A percentile compares a stretch with the other conserved stretches of the same genome.
Conservation (phyloP, 163 green algal species). For the Scenedesmus sp. region DNA sequence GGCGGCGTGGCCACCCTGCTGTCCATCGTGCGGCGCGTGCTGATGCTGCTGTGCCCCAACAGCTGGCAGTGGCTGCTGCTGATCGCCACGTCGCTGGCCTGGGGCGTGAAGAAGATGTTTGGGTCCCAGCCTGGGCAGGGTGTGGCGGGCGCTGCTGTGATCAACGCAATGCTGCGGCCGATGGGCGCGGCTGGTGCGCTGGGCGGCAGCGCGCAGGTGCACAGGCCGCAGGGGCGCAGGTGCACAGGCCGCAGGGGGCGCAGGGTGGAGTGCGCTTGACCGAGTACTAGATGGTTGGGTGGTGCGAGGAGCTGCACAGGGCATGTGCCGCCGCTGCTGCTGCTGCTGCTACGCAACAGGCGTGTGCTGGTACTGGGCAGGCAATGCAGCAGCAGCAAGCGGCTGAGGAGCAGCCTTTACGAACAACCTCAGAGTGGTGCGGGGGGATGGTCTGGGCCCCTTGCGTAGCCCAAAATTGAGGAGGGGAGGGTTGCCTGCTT, state of each 20-base stretch:
- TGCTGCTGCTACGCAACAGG: neutral
- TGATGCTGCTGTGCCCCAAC: conserved; percentile 50
- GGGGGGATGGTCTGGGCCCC: neutral
- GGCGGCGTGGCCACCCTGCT: neutral
- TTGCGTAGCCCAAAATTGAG: no score
- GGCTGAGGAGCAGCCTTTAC: neutral
- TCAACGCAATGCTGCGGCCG: neutral
- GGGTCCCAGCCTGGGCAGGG: neutral
- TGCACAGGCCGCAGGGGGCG: neutral
- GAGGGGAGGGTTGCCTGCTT: neutral
- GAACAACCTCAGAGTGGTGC: neutral
- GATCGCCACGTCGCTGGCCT: conserved; percentile 26
- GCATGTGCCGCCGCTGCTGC: neutral
- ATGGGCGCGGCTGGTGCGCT: neutral
- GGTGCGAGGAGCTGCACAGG: neutral
- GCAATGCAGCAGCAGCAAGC: neutral
- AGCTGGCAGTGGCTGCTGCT: conserved; percentile 50
- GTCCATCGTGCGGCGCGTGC: neutral
- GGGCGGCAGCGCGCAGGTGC: neutral
- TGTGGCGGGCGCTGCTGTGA: neutral
- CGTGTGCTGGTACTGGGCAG: neutral
- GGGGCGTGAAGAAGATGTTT: conserved; percentile 24
- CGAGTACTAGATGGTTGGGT: neutral
- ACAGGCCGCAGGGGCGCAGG: neutral
- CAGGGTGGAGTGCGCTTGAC: neutral